Conservation (phyloP, 73 alveolate species). For the Paramecium bursaria region DNA sequence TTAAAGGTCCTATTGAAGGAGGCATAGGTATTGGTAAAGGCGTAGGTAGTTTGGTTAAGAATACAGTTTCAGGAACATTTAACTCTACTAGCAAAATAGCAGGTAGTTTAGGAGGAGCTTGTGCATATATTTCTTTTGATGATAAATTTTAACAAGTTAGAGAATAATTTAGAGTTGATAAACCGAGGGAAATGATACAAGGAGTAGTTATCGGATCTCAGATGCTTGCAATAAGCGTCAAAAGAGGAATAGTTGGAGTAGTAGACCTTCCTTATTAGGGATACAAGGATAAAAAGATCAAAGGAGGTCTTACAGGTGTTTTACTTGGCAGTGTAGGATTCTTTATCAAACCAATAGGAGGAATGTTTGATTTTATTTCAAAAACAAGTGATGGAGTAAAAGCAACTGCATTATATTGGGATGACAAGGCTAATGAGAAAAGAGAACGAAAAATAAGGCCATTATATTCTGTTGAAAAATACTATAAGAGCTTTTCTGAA, state of each 20-base stretch:
- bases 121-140: slow-evolving; percentile 81
- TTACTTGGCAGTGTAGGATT: slow-evolving; percentile 96
- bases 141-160: slow-evolving; percentile 86
- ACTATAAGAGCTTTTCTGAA: neutral
- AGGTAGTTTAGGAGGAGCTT: slow-evolving; percentile 88
- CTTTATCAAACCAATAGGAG: slow-evolving; percentile 92
- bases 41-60: slow-evolving; percentile 89
- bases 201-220: slow-evolving; percentile 93
- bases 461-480: slow-evolving; percentile 73
- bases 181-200: slow-evolving; percentile 89
- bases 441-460: slow-evolving; percentile 89
- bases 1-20: slow-evolving; percentile 91
- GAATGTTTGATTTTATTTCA: slow-evolving; percentile 91
- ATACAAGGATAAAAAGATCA: slow-evolving; percentile 83
- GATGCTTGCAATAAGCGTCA: slow-evolving; percentile 72
- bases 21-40: slow-evolving; percentile 95
- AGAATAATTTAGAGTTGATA: slow-evolving; percentile 82
- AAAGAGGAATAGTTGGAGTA: slow-evolving; percentile 94
- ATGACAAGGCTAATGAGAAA: slow-evolving; percentile 72
- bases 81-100: slow-evolving; percentile 90
- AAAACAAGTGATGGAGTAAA: slow-evolving; percentile 96
- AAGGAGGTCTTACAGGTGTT: slow-evolving; percentile 93
- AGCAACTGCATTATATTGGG: slow-evolving; percentile 80
- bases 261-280: slow-evolving; percentile 92
- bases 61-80: slow-evolving; percentile 93